A percentile compares a stretch with the other conserved stretches of the same genome.
Conservation (phyloP, 2,329 filamentous ascomycete species). For the Fusarium sp. region DNA sequence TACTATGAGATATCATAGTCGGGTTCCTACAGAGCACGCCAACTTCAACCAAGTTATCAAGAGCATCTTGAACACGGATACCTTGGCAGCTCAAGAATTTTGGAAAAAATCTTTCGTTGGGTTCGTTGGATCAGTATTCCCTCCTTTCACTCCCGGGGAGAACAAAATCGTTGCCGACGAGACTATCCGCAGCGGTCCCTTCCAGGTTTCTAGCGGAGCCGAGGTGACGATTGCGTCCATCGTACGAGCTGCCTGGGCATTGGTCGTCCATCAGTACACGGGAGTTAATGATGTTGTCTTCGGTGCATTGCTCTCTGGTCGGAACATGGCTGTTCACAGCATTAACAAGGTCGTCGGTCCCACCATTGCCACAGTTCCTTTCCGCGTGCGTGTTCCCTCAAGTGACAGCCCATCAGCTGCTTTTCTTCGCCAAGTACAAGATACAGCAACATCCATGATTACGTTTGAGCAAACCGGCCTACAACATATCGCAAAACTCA, state of each 20-base stretch:
- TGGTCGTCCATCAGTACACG: neutral
- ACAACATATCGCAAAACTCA: slow-evolving; percentile 31
- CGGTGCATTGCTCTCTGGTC: neutral
- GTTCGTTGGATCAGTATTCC: neutral
- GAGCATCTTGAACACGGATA: neutral
- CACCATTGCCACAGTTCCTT: slow-evolving; percentile 52
- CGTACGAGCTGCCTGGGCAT: neutral
- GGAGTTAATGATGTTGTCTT: neutral
- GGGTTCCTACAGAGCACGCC: neutral
- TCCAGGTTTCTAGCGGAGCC: neutral
- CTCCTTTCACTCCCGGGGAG: neutral
- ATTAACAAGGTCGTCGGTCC: slow-evolving; percentile 27
- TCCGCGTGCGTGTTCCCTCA: slow-evolving; percentile 24
- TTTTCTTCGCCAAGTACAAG: slow-evolving; percentile 54
- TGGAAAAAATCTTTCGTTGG: neutral
- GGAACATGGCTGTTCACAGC: neutral
- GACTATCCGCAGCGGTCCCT: neutral
- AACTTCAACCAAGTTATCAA: neutral
- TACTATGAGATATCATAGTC: neutral
- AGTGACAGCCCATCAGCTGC: too few relatives aligned
- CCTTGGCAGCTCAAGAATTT: neutral
- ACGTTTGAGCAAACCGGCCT: slow-evolving; percentile 36
- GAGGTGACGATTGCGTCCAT: neutral
- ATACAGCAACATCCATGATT: slow-evolving; percentile 27
- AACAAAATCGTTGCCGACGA: neutral